A percentile compares a stretch with the other conserved stretches of the same genome.
These are phyloP conservation scores for Hypomyces rosellus DNA, from an alignment of 2,329 filamentous ascomycete genomes.

Conservation along the genomic window DNA sequence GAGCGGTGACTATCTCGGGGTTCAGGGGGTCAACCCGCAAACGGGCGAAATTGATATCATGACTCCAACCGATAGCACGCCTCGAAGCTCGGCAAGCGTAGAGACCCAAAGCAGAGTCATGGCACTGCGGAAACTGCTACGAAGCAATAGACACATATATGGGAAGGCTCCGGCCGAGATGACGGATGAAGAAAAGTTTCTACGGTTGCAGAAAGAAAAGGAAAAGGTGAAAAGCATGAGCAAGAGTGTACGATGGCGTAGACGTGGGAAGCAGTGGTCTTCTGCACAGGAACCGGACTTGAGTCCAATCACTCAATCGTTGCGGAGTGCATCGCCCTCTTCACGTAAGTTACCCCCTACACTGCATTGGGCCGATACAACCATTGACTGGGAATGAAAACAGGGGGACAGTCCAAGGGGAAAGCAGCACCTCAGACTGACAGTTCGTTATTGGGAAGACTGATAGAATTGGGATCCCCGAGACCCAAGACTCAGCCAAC, in stretches of 20 bases:
- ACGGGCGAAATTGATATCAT: constrained; percentile 48
- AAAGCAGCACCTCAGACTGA: background rate
- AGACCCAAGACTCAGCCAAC: background rate
- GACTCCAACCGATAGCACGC: constrained; percentile 41
- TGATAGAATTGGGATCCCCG: no score
- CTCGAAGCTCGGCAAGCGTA: constrained; percentile 29
- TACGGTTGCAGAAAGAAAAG: constrained; percentile 38
- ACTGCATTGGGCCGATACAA: no score
- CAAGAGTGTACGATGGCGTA: constrained; percentile 37
- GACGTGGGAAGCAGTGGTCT: constrained; percentile 43
- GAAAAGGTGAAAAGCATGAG: constrained; percentile 25
- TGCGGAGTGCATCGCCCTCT: constrained; percentile 18
- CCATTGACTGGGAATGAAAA: no score
- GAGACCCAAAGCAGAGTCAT: constrained; percentile 27
- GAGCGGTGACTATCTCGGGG: constrained; percentile 53
- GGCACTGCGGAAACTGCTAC: constrained; percentile 26
- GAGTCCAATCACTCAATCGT: constrained; percentile 43
- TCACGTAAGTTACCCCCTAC: constrained; percentile 17
- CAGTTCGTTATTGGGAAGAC: no score
- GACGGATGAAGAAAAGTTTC: constrained; percentile 33
- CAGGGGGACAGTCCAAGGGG: constrained; percentile 7
- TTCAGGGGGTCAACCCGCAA: constrained; percentile 51
- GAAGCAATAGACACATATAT: constrained; percentile 28
- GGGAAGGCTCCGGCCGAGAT: constrained; percentile 35
- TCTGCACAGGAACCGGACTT: constrained; percentile 43